Evolutionary conservation across 2,329 filamentous ascomycete genomes (phyloP).

Genomic region (Aspergillus fijiensis): DNA sequence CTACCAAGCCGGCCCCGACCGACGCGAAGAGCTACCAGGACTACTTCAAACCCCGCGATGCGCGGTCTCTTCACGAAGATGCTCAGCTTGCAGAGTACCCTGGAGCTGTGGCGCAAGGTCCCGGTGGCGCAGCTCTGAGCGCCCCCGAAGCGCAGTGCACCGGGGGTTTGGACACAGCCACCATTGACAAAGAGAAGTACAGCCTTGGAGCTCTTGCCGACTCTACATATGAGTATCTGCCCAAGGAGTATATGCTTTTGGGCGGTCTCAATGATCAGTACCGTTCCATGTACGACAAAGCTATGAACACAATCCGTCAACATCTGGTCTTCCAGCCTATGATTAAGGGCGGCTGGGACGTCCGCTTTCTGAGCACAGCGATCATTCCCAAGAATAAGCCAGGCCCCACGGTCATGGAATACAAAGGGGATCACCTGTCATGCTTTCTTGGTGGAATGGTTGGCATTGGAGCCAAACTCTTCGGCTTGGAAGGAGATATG

Average conservation of each 20-base stretch:
- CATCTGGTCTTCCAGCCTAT: conserved; percentile 49
- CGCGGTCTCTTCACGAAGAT: conserved; percentile 23
- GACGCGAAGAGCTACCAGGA: conserved; percentile 27
- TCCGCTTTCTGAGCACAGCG: conserved; percentile 43
- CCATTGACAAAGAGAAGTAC: conserved; percentile 38
- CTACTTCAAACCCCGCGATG: conserved; percentile 23
- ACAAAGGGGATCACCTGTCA: conserved; percentile 58
- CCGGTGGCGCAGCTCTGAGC: conserved; percentile 9
- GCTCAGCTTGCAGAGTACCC: conserved; percentile 31
- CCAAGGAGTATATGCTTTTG: conserved; percentile 50
- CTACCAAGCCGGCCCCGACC: conserved; percentile 15
- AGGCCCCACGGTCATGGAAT: conserved; percentile 38
- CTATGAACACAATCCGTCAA: conserved; percentile 41
- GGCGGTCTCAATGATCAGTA: conserved; percentile 47
- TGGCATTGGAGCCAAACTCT: conserved; percentile 58
- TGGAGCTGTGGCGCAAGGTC: conserved; percentile 3
- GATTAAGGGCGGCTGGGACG: conserved; percentile 41
- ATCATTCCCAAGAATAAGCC: conserved; percentile 20
- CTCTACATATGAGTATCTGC: conserved; percentile 53
- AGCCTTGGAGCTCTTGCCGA: conserved; percentile 48
- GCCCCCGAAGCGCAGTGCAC: conserved; percentile 33
- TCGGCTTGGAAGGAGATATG: conserved; percentile 55
- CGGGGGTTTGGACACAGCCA: conserved; percentile 39
- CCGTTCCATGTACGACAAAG: conserved; percentile 44
- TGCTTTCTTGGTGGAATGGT: conserved; percentile 65